These are phyloP conservation scores for Fragaria ananassa DNA, from an alignment of 306 rosid genomes.

Conservation along the genomic window DNA sequence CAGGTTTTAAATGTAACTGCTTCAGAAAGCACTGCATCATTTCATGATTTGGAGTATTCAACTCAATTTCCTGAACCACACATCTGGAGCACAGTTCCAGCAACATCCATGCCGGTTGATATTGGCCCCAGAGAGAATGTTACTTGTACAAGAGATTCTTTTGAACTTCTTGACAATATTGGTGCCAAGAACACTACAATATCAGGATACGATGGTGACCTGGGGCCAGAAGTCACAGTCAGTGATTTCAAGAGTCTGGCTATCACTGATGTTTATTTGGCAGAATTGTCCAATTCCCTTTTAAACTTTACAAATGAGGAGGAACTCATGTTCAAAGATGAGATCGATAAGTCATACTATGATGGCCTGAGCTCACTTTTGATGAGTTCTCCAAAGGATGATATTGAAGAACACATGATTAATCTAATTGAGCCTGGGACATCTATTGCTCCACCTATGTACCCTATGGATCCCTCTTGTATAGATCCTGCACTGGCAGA, in stretches of 20 bases:
- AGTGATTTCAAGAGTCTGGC: slow-evolving; percentile 47
- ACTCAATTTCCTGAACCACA: slow-evolving; percentile 64
- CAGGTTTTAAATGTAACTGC: slow-evolving; percentile 54
- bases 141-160: slow-evolving; percentile 25
- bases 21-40: slow-evolving; percentile 58
- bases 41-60: slow-evolving; percentile 52
- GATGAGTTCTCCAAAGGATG: slow-evolving; percentile 50
- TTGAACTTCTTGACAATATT: slow-evolving; percentile 36
- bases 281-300: slow-evolving; percentile 72
- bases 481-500: slow-evolving; percentile 38
- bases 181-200: slow-evolving; percentile 26
- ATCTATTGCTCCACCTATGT: slow-evolving; percentile 33
- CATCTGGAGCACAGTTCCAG: slow-evolving; percentile 55
- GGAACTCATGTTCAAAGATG: slow-evolving; percentile 60
- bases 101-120: slow-evolving; percentile 37
- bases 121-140: slow-evolving; percentile 27
- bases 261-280: slow-evolving; percentile 63
- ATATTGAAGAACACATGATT: slow-evolving; percentile 37
- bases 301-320: slow-evolving; percentile 77
- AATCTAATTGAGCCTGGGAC: slow-evolving; percentile 34
- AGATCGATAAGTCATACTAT: slow-evolving; percentile 67
- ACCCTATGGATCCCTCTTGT: slow-evolving; percentile 31
- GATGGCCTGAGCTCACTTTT: slow-evolving; percentile 86
- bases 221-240: slow-evolving; percentile 25
- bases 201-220: slow-evolving; percentile 27